Evolutionary conservation across 345 rosid genomes (phyloP).

Genomic region (Gossypium arboreum): DNA sequence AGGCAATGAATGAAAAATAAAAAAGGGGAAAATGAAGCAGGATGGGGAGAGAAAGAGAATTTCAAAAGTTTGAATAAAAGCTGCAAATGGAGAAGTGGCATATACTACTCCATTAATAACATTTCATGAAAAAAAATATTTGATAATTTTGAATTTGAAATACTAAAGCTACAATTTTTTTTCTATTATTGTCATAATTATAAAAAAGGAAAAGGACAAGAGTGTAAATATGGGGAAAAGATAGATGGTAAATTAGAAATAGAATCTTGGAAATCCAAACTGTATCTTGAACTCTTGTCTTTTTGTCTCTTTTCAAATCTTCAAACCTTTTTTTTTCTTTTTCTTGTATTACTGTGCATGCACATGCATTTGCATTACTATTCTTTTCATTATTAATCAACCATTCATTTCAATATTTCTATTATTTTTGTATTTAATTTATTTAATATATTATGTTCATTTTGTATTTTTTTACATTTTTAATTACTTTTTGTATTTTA

Average conservation of each 20-base stretch:
- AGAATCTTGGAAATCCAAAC: constrained; percentile 27
- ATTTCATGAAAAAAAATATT: background rate
- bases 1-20: constrained; percentile 1
- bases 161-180: background rate
- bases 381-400: background rate
- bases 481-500: no score
- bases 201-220: constrained; percentile 25
- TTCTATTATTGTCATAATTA: background rate
- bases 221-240: constrained; percentile 18
- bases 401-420: no score
- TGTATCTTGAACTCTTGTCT: constrained; percentile 23
- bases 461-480: no score
- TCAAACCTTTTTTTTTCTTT: constrained; percentile 16
- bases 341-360: background rate
- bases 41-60: constrained; percentile 9
- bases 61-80: constrained; percentile 34
- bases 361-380: background rate
- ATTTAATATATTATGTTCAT: no score
- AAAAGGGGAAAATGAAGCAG: background rate
- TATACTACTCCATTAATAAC: constrained; percentile 6
- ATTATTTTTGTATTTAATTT: no score
- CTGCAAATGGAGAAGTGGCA: constrained; percentile 9
- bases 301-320: constrained; percentile 35
- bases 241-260: constrained; percentile 1
- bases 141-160: background rate